Base-by-base conservation (phyloP, 495 filamentous ascomycete species). In the Ramalina peruviana region DNA sequence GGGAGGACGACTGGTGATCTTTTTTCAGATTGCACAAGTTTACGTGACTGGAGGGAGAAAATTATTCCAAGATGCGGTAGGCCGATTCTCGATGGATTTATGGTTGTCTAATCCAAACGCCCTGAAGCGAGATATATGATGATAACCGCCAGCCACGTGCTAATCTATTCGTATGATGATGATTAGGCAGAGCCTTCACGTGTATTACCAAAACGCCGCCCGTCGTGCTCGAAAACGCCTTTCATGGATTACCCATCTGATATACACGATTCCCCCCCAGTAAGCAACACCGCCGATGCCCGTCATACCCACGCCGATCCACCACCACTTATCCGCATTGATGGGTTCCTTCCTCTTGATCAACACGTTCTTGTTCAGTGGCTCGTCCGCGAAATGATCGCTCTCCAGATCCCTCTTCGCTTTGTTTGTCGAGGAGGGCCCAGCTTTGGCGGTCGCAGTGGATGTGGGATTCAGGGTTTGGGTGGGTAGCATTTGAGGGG, bases 401-500 rank as follows among this genome's bases (percentile, higher is more conserved):
- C 54, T 27, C 36, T 60, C 58, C 9, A 55, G 55, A 19, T 51
- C 58, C 16, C 63, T 58, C 59, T 69, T 72, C 46, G 55, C 36
- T 42, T 69, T 65, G 20, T 47, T 49, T 1, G 54, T 68, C 12
- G 46, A 49, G 9, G 65, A 48, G 4, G 65, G 58, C 16, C 61
- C 66, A 15, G 64, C 56, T 15, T 65, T 57, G 2, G 63, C 58
- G 2, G 63, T 59, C 1, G 65, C 50, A 5, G 62, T 64, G 5
- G 53, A 45, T 17, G 68, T 70, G 1, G 81, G 79, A 58, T 85
- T 82, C 54, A 88, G 62, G 0, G 79, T 85, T 36, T 67, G 64
- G 3, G 83, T 85, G 3, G 85, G 83, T 7, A 88, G 75, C 82
- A 89, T 89, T 59, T 79, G 68, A 1, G 85, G 85, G 7, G 83